Conservation (phyloP, 768 basidiomycete genomes). For the Podaxis mareebaensis region DNA sequence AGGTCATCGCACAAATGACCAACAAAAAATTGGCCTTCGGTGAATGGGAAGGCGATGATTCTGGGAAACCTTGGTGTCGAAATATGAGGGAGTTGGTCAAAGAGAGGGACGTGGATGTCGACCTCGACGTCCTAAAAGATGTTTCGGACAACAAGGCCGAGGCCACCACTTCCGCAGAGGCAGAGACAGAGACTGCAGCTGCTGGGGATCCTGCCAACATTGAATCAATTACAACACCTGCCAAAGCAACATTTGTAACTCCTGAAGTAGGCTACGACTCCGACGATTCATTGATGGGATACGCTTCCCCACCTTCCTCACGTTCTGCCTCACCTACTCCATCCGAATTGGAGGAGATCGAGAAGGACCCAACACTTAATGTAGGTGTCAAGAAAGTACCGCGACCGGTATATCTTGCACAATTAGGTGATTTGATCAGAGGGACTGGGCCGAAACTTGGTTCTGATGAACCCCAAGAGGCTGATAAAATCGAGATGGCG, state of each 20-base stretch:
- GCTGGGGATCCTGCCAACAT: conserved; percentile 17
- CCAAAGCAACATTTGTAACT: conserved; percentile 24
- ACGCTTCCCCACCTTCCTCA: conserved; percentile 61
- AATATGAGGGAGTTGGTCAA: conserved; percentile 54
- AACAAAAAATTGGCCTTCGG: conserved; percentile 77
- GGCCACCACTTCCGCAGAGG: background rate
- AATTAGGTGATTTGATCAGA: conserved; percentile 78
- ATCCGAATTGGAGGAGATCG: conserved; percentile 79
- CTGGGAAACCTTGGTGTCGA: conserved; percentile 65
- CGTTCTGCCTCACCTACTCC: conserved; percentile 81
- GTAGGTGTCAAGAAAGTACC: conserved; percentile 67
- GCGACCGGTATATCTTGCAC: conserved; percentile 89
- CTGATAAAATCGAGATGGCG: conserved; percentile 79
- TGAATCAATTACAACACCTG: conserved; percentile 6
- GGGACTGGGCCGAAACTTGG: conserved; percentile 50
- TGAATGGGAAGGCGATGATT: conserved; percentile 78
- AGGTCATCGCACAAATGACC: conserved; percentile 64
- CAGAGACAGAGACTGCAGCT: background rate
- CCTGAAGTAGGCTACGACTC: conserved; percentile 59
- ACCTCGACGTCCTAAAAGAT: conserved; percentile 19
- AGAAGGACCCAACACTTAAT: conserved; percentile 80
- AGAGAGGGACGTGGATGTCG: conserved; percentile 53
- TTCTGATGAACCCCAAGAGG: conserved; percentile 62
- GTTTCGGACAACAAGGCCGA: background rate
- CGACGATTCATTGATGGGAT: conserved; percentile 83